Conservation (phyloP, 2,329 filamentous ascomycete species). For the Rhinocladiella similis region DNA sequence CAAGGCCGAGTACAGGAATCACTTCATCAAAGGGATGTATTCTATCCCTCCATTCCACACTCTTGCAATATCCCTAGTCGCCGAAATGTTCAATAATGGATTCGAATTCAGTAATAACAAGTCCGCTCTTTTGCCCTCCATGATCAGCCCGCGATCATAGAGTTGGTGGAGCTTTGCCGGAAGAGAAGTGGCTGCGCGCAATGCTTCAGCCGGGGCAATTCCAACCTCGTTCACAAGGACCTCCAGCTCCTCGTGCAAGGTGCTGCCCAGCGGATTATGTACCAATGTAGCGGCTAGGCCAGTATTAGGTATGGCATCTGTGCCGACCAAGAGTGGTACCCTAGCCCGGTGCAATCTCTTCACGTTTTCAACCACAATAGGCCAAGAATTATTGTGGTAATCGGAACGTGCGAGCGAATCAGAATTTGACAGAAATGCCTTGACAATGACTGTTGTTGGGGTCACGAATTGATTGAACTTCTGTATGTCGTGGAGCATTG, state of each 20-base stretch:
- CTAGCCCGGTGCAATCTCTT: slow-evolving; percentile 11
- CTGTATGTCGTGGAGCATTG: background rate
- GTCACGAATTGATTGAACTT: background rate
- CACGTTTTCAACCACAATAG: slow-evolving; percentile 8
- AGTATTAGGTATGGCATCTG: slow-evolving; percentile 21
- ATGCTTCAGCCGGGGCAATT: slow-evolving; percentile 21
- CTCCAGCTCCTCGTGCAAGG: slow-evolving; percentile 27
- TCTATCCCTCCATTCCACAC: slow-evolving; percentile 3
- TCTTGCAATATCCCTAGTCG: background rate
- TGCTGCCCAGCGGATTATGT: slow-evolving; percentile 16
- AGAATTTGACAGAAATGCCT: background rate
- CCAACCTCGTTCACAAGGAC: slow-evolving; percentile 25
- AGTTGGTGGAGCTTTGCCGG: slow-evolving; percentile 23
- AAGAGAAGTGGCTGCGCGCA: slow-evolving; percentile 27
- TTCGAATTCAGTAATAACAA: background rate
- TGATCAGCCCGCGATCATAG: slow-evolving; percentile 28
- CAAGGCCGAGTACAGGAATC: no score
- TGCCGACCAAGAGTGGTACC: slow-evolving; percentile 29
- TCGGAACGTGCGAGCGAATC: background rate
- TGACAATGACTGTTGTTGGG: background rate
- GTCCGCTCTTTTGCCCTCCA: background rate
- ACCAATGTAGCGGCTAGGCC: background rate
- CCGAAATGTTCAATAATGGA: slow-evolving; percentile 1
- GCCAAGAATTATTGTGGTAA: background rate
- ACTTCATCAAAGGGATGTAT: no score